Conservation (phyloP, 1,284 basidiomycete genomes). For the Apiotrichum veenhuisii region DNA sequence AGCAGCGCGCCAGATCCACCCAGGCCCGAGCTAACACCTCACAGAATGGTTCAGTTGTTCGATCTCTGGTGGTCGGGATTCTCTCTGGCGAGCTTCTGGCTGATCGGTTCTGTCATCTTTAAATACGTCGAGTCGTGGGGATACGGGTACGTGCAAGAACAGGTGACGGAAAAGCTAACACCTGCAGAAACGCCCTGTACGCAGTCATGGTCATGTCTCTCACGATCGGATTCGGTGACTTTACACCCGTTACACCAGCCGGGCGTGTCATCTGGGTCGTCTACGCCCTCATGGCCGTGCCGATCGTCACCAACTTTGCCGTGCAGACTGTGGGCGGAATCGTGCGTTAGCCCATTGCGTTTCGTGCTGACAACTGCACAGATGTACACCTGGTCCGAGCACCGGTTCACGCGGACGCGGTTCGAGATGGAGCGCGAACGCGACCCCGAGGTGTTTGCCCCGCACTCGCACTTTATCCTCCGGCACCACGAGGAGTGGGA, state of each 20-base stretch:
- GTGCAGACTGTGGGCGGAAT: constrained; percentile 50
- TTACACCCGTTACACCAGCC: constrained; percentile 32
- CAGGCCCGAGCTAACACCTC: background rate
- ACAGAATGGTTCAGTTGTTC: constrained; percentile 41
- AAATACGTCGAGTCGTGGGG: constrained; percentile 45
- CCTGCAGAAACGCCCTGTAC: constrained; percentile 29
- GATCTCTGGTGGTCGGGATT: constrained; percentile 44
- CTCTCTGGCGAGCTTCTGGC: constrained; percentile 47
- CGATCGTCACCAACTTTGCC: constrained; percentile 52
- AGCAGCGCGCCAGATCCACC: no score
- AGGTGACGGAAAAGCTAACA: background rate
- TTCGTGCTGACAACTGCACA: background rate
- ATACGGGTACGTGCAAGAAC: constrained; percentile 31
- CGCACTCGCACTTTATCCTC: constrained; percentile 43
- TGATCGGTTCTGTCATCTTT: constrained; percentile 45
- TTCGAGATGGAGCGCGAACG: constrained; percentile 18
- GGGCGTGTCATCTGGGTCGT: constrained; percentile 48
- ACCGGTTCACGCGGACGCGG: constrained; percentile 8
- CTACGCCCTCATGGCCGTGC: constrained; percentile 51
- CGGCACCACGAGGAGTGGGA: constrained; percentile 33
- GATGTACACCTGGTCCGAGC: constrained; percentile 21
- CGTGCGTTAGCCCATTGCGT: no score
- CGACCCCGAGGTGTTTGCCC: constrained; percentile 36
- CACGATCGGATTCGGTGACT: constrained; percentile 49
- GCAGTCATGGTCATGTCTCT: constrained; percentile 41